Percentiles rank a stretch among this genome's conserved stretches.
These are phyloP conservation scores for Volvox reticuliferus DNA, from an alignment of 139 green algal genomes.

Conservation along the genomic window DNA sequence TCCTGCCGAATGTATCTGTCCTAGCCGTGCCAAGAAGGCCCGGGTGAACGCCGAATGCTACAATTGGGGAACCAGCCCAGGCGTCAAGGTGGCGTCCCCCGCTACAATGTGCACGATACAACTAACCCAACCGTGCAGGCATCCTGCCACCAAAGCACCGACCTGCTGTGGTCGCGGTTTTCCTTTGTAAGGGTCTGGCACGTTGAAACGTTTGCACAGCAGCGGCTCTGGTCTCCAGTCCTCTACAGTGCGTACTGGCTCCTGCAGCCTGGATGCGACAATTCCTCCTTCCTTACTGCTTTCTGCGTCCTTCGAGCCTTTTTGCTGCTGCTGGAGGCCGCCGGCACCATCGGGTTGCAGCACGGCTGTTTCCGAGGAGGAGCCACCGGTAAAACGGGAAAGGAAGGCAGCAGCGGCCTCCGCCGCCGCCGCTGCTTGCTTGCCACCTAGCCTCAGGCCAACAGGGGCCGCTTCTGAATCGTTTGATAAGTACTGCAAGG, in stretches of 20 bases:
- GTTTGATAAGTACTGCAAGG: slow-evolving; percentile 4
- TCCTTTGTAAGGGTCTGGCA: slow-evolving; percentile 87
- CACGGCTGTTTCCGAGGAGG: slow-evolving; percentile 47
- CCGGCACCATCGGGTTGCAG: slow-evolving; percentile 55
- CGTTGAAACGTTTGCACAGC: slow-evolving; percentile 94
- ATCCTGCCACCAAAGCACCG: neutral
- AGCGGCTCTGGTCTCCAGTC: slow-evolving; percentile 92
- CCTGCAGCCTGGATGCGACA: slow-evolving; percentile 12
- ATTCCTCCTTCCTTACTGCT: neutral
- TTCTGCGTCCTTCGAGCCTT: too few species aligned
- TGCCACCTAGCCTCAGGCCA: slow-evolving; percentile 9
- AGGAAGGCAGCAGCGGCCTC: slow-evolving; percentile 52
- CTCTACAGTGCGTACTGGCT: slow-evolving; percentile 63
- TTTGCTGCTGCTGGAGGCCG: slow-evolving; percentile 31
- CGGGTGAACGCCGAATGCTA: too few species aligned
- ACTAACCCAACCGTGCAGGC: neutral
- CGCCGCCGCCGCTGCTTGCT: slow-evolving; percentile 24
- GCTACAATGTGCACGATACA: too few species aligned
- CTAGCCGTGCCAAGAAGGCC: too few species aligned
- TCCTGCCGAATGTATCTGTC: too few species aligned
- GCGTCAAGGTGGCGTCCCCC: too few species aligned
- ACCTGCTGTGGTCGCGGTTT: slow-evolving; percentile 41
- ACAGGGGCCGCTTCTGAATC: neutral
- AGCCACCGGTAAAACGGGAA: slow-evolving; percentile 56
- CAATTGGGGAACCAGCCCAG: too few species aligned